These are phyloP conservation scores for Microbotryum silenes-acaulis DNA, from an alignment of 1,284 basidiomycete species.

Conservation along the genomic window DNA sequence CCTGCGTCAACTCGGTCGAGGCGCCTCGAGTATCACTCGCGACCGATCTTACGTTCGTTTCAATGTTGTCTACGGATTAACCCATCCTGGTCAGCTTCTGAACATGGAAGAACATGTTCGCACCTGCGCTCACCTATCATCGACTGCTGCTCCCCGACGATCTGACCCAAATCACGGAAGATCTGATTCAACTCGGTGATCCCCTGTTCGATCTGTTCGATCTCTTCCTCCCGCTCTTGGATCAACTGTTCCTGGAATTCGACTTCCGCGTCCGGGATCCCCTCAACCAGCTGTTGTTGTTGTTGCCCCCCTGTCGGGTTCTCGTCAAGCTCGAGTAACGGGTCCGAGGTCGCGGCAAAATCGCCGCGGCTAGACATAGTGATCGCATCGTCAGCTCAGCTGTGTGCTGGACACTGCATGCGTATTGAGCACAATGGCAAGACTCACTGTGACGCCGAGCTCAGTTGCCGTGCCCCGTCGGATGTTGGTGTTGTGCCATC, in stretches of 20 bases:
- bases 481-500: neutral
- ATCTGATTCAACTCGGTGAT: constrained; percentile 97
- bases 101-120: neutral
- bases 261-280: constrained; percentile 65
- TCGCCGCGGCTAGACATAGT: too few relatives aligned
- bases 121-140: constrained; percentile 67
- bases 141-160: constrained; percentile 88
- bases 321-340: too few relatives aligned
- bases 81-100: neutral
- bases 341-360: too few relatives aligned
- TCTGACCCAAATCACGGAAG: constrained; percentile 89
- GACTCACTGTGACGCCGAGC: neutral
- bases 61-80: constrained; percentile 73
- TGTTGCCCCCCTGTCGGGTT: constrained; percentile 12
- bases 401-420: too few relatives aligned
- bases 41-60: constrained; percentile 84
- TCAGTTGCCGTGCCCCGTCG: neutral
- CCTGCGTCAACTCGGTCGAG: constrained; percentile 76
- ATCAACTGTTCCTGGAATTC: constrained; percentile 95
- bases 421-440: neutral
- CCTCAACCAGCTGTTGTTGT: constrained; percentile 20
- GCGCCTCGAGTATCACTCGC: constrained; percentile 76
- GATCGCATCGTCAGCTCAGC: too few relatives aligned
- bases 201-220: constrained; percentile 91
- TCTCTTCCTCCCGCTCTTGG: constrained; percentile 88